Evolutionary conservation across 495 filamentous ascomycete genomes (phyloP).

Genomic region (Gamarada debralockiae): DNA sequence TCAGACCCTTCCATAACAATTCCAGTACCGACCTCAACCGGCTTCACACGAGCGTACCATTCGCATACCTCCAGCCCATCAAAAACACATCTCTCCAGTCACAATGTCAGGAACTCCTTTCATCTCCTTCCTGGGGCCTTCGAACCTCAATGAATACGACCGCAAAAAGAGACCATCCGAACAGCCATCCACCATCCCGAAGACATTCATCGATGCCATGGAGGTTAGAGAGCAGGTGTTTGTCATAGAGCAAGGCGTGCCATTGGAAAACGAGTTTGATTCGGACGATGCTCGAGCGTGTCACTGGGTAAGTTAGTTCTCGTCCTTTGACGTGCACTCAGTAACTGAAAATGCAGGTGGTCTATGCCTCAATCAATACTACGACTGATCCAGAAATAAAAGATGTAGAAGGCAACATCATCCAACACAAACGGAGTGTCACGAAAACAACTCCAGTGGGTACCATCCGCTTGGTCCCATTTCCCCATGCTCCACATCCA

Average conservation of each 20-base stretch:
- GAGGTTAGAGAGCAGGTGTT: slow-evolving; percentile 73
- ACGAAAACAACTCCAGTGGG: slow-evolving; percentile 53
- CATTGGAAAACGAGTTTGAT: slow-evolving; percentile 70
- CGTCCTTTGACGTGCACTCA: background rate
- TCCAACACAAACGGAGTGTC: slow-evolving; percentile 29
- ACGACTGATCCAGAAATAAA: slow-evolving; percentile 28
- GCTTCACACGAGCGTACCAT: too few species aligned
- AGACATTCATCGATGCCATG: slow-evolving; percentile 73
- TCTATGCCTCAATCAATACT: slow-evolving; percentile 49
- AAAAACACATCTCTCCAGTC: background rate
- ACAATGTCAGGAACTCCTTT: slow-evolving; percentile 35
- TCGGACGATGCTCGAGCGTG: slow-evolving; percentile 70
- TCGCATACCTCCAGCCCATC: too few species aligned
- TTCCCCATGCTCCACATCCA: slow-evolving; percentile 62
- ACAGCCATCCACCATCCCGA: slow-evolving; percentile 48
- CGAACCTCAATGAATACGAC: slow-evolving; percentile 42
- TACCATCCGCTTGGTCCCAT: slow-evolving; percentile 74
- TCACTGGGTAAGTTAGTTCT: slow-evolving; percentile 57
- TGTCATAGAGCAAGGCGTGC: slow-evolving; percentile 67
- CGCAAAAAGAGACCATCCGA: slow-evolving; percentile 31
- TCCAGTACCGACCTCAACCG: too few species aligned
- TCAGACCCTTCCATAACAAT: too few species aligned
- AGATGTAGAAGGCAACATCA: slow-evolving; percentile 24
- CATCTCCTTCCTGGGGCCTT: slow-evolving; percentile 44
- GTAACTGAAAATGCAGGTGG: slow-evolving; percentile 34